Percentiles rank a stretch among this genome's conserved stretches.
These are phyloP conservation scores for Eimeria falciformis DNA, from an alignment of 169 alveolate genomes.

Conservation along the genomic window DNA sequence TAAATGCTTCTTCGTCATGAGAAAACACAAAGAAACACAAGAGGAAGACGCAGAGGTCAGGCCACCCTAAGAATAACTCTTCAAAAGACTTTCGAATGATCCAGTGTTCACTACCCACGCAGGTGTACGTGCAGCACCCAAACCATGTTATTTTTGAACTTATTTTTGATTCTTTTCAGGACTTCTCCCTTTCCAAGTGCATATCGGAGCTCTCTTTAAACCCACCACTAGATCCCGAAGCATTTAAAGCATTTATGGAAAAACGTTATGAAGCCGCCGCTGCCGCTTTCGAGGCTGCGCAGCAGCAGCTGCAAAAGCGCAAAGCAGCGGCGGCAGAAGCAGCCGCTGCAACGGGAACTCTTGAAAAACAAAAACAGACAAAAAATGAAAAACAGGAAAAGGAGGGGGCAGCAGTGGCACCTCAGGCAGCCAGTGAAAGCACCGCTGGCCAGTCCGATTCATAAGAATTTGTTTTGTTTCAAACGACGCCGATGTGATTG, in stretches of 20 bases:
- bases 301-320: conserved; percentile 54
- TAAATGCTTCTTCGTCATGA: conserved; percentile 66
- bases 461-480: no score
- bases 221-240: conserved; percentile 48
- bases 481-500: no score
- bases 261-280: conserved; percentile 57
- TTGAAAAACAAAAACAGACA: background rate
- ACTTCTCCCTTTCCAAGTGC: conserved; percentile 61
- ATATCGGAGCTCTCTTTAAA: conserved; percentile 53
- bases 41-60: conserved; percentile 67
- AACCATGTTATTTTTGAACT: background rate
- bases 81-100: background rate
- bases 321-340: conserved; percentile 61
- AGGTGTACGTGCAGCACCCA: background rate
- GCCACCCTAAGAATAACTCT: background rate
- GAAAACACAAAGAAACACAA: conserved; percentile 1
- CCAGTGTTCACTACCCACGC: background rate
- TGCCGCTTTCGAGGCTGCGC: conserved; percentile 61
- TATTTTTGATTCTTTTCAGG: background rate
- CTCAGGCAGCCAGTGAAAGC: background rate
- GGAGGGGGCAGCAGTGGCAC: conserved; percentile 6
- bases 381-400: background rate
- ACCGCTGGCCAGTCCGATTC: no score
- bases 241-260: background rate
- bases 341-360: conserved; percentile 3